Evolutionary conservation across 2,329 filamentous ascomycete species (phyloP).

Genomic region (Stachybotrys chartarum): DNA sequence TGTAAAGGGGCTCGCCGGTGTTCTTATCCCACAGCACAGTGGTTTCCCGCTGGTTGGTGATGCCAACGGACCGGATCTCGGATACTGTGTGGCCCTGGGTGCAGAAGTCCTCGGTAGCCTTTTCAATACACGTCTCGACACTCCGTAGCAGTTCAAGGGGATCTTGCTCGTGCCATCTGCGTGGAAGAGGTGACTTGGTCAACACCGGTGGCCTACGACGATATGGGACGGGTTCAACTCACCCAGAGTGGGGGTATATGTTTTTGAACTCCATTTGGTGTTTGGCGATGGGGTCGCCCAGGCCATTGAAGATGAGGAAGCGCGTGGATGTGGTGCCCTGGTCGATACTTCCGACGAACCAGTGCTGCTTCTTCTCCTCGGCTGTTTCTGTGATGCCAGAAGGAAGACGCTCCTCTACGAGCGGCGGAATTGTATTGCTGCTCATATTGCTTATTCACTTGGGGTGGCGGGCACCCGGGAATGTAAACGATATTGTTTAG

Average conservation of each 20-base stretch:
- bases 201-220: neutral
- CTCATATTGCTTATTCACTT: neutral
- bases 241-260: slow-evolving; percentile 80
- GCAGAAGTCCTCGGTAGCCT: slow-evolving; percentile 64
- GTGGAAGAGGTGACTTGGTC: neutral
- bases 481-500: no score
- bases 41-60: slow-evolving; percentile 89
- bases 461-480: neutral
- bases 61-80: slow-evolving; percentile 71
- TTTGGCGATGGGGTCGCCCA: slow-evolving; percentile 69
- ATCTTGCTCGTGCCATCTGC: slow-evolving; percentile 85
- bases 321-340: slow-evolving; percentile 85
- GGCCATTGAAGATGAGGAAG: slow-evolving; percentile 82
- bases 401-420: slow-evolving; percentile 14
- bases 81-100: slow-evolving; percentile 59
- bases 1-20: slow-evolving; percentile 74
- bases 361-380: slow-evolving; percentile 30
- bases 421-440: slow-evolving; percentile 2
- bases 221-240: slow-evolving; percentile 25
- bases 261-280: slow-evolving; percentile 87
- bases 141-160: slow-evolving; percentile 68
- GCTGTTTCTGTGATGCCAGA: slow-evolving; percentile 21
- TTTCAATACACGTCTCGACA: slow-evolving; percentile 73
- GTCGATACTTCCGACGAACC: slow-evolving; percentile 82
- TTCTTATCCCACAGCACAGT: slow-evolving; percentile 76